Conservation (phyloP, 2,329 filamentous ascomycete genomes). For the Trichoderma atrobrunneum region DNA sequence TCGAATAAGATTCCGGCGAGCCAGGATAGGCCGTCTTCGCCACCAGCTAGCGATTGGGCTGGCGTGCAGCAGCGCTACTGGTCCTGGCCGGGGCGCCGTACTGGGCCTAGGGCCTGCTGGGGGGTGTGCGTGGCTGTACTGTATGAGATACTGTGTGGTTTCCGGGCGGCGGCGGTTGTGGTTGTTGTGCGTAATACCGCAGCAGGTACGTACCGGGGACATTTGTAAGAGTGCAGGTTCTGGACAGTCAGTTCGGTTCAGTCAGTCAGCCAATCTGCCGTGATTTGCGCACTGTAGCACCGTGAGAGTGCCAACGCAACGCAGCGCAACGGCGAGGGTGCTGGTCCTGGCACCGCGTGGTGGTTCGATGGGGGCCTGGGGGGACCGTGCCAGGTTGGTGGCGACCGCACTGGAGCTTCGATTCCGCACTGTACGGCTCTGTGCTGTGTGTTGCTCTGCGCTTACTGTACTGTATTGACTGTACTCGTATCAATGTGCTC, state of each 20-base stretch:
- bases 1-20: conserved; percentile 31
- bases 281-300: background rate
- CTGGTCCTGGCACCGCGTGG: background rate
- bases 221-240: background rate
- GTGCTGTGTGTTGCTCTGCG: background rate
- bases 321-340: background rate
- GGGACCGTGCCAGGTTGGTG: background rate
- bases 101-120: background rate
- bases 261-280: background rate
- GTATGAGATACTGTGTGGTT: background rate
- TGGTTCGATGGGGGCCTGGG: background rate
- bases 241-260: background rate
- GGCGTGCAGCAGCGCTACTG: conserved; percentile 24
- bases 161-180: background rate
- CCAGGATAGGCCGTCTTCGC: conserved; percentile 30
- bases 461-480: too few species aligned
- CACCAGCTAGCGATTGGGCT: conserved; percentile 35
- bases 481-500: too few species aligned
- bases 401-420: background rate
- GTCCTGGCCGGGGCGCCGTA: background rate
- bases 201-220: background rate
- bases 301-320: conserved; percentile 9
- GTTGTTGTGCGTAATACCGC: background rate
- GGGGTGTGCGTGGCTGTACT: conserved; percentile 1
- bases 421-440: background rate